Conservation (phyloP, 2,329 filamentous ascomycete genomes). For the Dactylonectria estremocensis region DNA sequence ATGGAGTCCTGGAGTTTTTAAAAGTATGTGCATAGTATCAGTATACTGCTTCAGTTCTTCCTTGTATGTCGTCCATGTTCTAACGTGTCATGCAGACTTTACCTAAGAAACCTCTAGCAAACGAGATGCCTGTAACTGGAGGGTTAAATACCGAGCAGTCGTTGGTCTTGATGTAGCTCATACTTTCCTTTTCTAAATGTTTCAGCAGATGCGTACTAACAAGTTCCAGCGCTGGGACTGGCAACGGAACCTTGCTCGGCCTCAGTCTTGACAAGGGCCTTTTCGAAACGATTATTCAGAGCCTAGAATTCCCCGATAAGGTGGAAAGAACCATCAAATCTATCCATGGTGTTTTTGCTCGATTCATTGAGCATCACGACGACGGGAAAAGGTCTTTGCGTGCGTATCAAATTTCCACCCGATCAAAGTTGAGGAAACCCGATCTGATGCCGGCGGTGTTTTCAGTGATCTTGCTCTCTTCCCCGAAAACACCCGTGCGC, state of each 20-base stretch:
- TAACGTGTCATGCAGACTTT: background rate
- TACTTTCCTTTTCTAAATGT: too few species aligned
- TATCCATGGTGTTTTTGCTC: constrained; percentile 12
- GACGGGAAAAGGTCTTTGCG: background rate
- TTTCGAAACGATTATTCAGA: background rate
- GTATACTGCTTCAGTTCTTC: background rate
- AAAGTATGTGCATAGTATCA: background rate
- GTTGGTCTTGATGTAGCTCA: background rate
- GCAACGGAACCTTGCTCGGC: background rate
- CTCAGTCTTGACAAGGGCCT: constrained; percentile 4
- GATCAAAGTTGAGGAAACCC: background rate
- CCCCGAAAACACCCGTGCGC: background rate
- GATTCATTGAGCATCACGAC: background rate
- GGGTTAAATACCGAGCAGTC: background rate
- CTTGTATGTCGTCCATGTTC: background rate
- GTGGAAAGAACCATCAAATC: background rate
- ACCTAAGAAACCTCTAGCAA: background rate
- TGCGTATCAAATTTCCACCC: background rate
- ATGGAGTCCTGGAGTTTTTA: background rate
- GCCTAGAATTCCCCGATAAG: background rate
- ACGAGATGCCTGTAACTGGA: background rate
- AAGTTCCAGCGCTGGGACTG: background rate
- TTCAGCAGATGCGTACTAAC: background rate
- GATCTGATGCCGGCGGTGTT: background rate
- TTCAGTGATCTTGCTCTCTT: background rate